Evolutionary conservation across 2,329 filamentous ascomycete species (phyloP).

Genomic region (Hypomyces perniciosus): DNA sequence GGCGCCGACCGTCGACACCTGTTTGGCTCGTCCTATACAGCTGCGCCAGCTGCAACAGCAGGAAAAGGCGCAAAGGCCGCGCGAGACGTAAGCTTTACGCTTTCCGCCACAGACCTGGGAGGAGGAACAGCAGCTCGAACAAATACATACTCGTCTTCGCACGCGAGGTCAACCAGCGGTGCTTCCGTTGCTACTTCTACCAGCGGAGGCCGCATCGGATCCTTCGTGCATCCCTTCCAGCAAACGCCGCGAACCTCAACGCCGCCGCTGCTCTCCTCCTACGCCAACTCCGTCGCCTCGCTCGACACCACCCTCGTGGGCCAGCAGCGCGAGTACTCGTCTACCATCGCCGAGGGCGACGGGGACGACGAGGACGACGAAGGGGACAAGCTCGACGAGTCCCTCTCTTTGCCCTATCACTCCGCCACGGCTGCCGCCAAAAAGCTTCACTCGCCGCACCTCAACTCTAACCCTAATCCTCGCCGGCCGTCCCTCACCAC

Average conservation of each 20-base stretch:
- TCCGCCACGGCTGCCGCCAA: constrained; percentile 11
- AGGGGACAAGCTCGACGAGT: constrained; percentile 13
- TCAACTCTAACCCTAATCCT: constrained; percentile 14
- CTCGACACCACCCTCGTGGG: constrained; percentile 35
- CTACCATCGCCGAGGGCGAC: constrained; percentile 32
- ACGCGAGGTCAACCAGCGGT: constrained; percentile 53
- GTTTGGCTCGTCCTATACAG: constrained; percentile 13
- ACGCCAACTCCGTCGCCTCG: constrained; percentile 50
- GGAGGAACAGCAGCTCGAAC: constrained; percentile 15
- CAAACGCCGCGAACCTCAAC: constrained; percentile 57
- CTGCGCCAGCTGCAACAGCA: constrained; percentile 19
- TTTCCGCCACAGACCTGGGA: constrained; percentile 30
- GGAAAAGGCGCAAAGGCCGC: constrained; percentile 15
- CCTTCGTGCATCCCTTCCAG: constrained; percentile 59
- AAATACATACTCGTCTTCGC: constrained; percentile 38
- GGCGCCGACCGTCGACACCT: constrained; percentile 12
- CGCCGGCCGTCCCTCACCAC: constrained; percentile 26
- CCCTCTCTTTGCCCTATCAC: constrained; percentile 17
- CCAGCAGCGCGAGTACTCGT: constrained; percentile 41
- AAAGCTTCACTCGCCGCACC: constrained; percentile 3
- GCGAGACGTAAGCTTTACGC: constrained; percentile 43
- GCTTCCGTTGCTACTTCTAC: constrained; percentile 51
- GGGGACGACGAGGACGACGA: constrained; percentile 38
- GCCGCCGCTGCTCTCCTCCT: constrained; percentile 52
- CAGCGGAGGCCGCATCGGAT: constrained; percentile 35